Base-by-base conservation (phyloP, 768 basidiomycete species). In the Termitomyces heimii region DNA sequence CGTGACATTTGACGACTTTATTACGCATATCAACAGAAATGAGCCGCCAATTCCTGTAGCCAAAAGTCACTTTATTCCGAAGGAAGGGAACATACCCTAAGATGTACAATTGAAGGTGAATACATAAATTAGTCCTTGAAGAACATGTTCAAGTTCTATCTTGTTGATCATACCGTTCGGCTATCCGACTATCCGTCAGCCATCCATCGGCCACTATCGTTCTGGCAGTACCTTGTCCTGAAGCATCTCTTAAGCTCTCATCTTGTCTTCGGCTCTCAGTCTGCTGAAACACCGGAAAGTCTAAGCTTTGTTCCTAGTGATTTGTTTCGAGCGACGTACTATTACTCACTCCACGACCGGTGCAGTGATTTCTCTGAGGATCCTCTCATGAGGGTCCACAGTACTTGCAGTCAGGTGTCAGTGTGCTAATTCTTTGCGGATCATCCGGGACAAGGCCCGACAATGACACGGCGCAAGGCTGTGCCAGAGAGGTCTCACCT, bases 31-130 rank as follows among this genome's bases (percentile, higher is more conserved):
- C 20, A 9, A 42, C 53, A 32, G 37, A 50, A 20, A 59, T 24
- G 35, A 53, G n/a, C n/a, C 28, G 34, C 13, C 50, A 26, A n/a
- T 26, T 24, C 10, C 45, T 53, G 56, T 57, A 42, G 46, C 24
- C 34, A 8, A 43, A 40, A 24, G 29, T n/a, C 34, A 32, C 42
- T 24, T 13, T 45, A 31, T n/a, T 16, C 12, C 32, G 40, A 26
- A 8, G 22, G 43, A 39, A 37, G 44, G 48, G 16, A n/a, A 26
- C 34, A 42, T 16, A 39, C 48, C 22, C 45, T 53, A 58, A 51
- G 51, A 24, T 64, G 59, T 64, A 59, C 47, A 57, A 62, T 60
- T 59, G 52, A 59, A 64, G 59, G 63, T 64, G 60, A 62, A 64
- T 58, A 57, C 54, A 64, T 32, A 32, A 54, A 55, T 53, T 47